Evolutionary conservation across 2,329 filamentous ascomycete species (phyloP).

Genomic region (Talaromyces sp.): DNA sequence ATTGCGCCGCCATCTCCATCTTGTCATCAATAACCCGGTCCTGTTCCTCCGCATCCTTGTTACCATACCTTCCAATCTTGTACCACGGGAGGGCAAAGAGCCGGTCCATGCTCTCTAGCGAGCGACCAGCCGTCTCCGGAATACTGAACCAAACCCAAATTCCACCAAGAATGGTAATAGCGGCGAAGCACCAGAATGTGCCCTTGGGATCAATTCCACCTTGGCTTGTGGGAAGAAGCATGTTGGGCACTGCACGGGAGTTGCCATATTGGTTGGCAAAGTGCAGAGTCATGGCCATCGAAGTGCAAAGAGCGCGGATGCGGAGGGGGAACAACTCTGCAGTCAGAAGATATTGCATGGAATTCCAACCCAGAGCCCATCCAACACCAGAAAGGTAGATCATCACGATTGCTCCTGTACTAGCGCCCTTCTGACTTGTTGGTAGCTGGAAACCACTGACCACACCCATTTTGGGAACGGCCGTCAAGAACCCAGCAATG

Average conservation of each 20-base stretch:
- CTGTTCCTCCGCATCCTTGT: slow-evolving; percentile 18
- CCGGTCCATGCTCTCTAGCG: slow-evolving; percentile 64
- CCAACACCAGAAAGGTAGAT: slow-evolving; percentile 68
- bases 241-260: slow-evolving; percentile 69
- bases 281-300: slow-evolving; percentile 73
- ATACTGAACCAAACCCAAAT: not conserved
- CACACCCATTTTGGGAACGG: slow-evolving; percentile 58
- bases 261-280: slow-evolving; percentile 79
- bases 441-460: slow-evolving; percentile 27
- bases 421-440: slow-evolving; percentile 54
- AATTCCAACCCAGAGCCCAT: slow-evolving; percentile 65
- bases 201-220: slow-evolving; percentile 57
- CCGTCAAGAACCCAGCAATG: slow-evolving; percentile 43
- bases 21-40: not conserved
- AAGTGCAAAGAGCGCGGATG: slow-evolving; percentile 68
- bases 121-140: slow-evolving; percentile 38
- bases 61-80: slow-evolving; percentile 59
- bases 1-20: not conserved
- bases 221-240: slow-evolving; percentile 58
- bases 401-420: slow-evolving; percentile 68
- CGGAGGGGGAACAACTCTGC: slow-evolving; percentile 75
- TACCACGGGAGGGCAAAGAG: slow-evolving; percentile 74
- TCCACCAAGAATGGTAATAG: slow-evolving; percentile 47
- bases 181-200: slow-evolving; percentile 75
- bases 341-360: slow-evolving; percentile 75